Conservation (phyloP, 331 rosid genomes). For the Rosa hybrid region DNA sequence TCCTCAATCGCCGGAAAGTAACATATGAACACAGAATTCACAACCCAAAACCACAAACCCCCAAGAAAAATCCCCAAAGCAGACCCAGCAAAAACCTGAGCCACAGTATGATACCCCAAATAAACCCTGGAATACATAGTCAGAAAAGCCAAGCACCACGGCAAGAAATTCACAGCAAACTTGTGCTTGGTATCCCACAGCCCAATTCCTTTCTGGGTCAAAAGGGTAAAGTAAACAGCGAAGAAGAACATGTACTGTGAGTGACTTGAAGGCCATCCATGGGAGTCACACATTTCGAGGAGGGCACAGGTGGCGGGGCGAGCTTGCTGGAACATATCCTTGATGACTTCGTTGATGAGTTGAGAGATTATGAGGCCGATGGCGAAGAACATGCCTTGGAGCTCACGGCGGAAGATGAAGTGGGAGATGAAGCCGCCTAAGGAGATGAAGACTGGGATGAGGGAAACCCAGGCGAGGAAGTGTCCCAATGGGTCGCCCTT, state of each 20-base stretch:
- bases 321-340: conserved; percentile 69
- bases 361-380: conserved; percentile 72
- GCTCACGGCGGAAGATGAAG: conserved; percentile 93
- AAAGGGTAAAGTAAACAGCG: conserved; percentile 56
- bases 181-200: conserved; percentile 44
- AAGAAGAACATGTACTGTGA: conserved; percentile 94
- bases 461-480: conserved; percentile 56
- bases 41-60: conserved; percentile 84
- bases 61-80: conserved; percentile 66
- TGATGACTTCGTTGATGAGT: conserved; percentile 72
- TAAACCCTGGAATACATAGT: conserved; percentile 84
- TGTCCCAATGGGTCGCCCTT: conserved; percentile 53
- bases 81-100: conserved; percentile 90
- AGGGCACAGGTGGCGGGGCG: conserved; percentile 78
- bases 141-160: conserved; percentile 61
- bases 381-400: conserved; percentile 83
- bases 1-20: conserved; percentile 75
- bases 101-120: conserved; percentile 78
- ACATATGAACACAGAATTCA: conserved; percentile 38
- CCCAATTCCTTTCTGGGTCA: conserved; percentile 40
- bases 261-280: conserved; percentile 98
- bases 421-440: conserved; percentile 86
- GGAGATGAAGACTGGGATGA: conserved; percentile 69
- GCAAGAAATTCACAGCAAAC: conserved; percentile 25
- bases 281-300: conserved; percentile 89